phyloP scores from a whole-genome alignment of 2,329 filamentous ascomycete species.

The Colletotrichum theobromicola region DNA sequence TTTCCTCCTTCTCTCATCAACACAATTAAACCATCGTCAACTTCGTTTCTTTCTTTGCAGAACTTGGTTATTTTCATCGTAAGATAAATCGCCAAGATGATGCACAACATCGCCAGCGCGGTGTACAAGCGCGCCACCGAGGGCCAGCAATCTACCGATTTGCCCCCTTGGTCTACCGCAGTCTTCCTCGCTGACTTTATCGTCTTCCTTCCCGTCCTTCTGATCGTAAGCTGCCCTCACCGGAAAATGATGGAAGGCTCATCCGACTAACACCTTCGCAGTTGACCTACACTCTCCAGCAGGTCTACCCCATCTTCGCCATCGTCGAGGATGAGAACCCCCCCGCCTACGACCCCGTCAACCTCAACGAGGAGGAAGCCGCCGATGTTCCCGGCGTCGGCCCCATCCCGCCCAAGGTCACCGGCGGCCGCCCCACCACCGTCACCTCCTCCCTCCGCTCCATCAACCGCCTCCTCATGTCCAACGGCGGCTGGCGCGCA shows the following conservation, averaged over 20 bases:
- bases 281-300: constrained; percentile 55
- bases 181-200: constrained; percentile 46
- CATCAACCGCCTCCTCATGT: constrained; percentile 60
- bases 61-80: not conserved
- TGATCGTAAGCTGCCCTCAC: constrained; percentile 41
- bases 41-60: not conserved
- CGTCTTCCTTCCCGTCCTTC: constrained; percentile 48
- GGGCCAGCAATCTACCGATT: constrained; percentile 28
- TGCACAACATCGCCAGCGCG: constrained; percentile 1
- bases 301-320: constrained; percentile 58
- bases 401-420: constrained; percentile 26
- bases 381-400: constrained; percentile 33
- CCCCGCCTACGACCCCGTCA: constrained; percentile 58
- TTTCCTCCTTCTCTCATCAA: not conserved
- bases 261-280: constrained; percentile 27
- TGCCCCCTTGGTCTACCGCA: constrained; percentile 44
- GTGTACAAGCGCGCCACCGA: constrained; percentile 40
- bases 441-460: constrained; percentile 57
- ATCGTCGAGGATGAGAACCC: constrained; percentile 64
- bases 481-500: constrained; percentile 67
- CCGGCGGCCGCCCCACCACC: constrained; percentile 38
- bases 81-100: not conserved
- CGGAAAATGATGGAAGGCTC: not conserved
- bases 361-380: constrained; percentile 44
- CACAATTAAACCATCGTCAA: not conserved